Evolutionary conservation across 2,329 filamentous ascomycete species (phyloP), one percentile per base, ranked within the genome.

Genomic region (Calonectria ilicicola): DNA sequence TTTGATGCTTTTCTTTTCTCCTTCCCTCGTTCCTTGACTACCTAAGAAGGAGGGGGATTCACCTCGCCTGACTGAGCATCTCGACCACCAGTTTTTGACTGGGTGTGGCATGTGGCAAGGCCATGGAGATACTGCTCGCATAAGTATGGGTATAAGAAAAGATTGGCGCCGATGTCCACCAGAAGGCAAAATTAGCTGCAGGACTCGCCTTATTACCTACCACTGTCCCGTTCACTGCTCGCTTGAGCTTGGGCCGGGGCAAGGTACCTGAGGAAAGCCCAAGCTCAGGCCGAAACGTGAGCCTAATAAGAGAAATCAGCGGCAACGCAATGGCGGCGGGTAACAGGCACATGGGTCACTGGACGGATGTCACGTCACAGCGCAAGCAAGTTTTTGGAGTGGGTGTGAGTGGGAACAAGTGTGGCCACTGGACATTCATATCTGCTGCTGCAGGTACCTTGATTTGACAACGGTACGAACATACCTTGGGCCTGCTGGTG

Each of bases 321-420:
- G 21, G 32, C 53, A 51, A 29, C 62, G 66, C 72, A 68, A 64
- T 58, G 40, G 58, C 21, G 56, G 58, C 64, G 38, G 63, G 65
- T 69, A 72, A 53, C 63, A 67, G 49, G 69, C 67, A 47, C 62
- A 69, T 71, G 66, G 51, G 72, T 60, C 72, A 46, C 53, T 67
- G 67, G 74, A 69, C 63, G 67, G 74, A 69, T 68, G 74, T 79
- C 73, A 77, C 63, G 67, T 73, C 71, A 70, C 71, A 73, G 63
- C 70, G 72, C 72, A 72, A 73, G 63, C 66, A 63, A 70, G 65
- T 32, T 42, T 42, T 9, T 17, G 17, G 40, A n/a, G 58, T 72
- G 68, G 69, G 23, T 74, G 71, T 72, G 65, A 62, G 70, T 74
- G 74, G 72, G 77, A 78, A 77, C 73, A 69, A 78, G 75, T 76